phyloP scores from a whole-genome alignment of 768 basidiomycete genomes.

The Rickenella mellea region DNA sequence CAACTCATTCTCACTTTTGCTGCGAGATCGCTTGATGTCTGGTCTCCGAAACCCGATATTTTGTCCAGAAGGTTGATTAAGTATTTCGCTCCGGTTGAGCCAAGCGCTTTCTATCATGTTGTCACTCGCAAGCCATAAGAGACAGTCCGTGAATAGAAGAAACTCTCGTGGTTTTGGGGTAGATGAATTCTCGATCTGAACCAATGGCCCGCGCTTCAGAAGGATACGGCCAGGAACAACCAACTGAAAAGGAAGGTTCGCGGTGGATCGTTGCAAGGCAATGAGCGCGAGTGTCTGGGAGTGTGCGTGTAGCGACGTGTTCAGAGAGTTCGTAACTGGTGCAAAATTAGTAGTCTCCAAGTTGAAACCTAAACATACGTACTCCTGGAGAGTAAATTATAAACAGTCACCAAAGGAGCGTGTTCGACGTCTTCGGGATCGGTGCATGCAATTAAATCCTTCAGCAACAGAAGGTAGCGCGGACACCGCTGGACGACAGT shows the following conservation, averaged over 20 bases:
- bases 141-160: slow-evolving; percentile 72
- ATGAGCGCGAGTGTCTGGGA: slow-evolving; percentile 67
- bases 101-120: slow-evolving; percentile 27
- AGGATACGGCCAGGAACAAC: slow-evolving; percentile 75
- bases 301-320: slow-evolving; percentile 72
- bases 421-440: slow-evolving; percentile 60
- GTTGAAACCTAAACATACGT: slow-evolving; percentile 9
- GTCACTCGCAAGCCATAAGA: slow-evolving; percentile 64
- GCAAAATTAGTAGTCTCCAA: slow-evolving; percentile 1
- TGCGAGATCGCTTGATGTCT: slow-evolving; percentile 22
- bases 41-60: too few species aligned
- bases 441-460: slow-evolving; percentile 68
- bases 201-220: slow-evolving; percentile 54
- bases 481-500: slow-evolving; percentile 86
- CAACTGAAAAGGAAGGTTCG: slow-evolving; percentile 68
- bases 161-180: slow-evolving; percentile 55
- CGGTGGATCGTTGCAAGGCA: slow-evolving; percentile 69
- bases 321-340: slow-evolving; percentile 67
- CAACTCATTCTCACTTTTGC: slow-evolving; percentile 55
- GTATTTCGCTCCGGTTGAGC: slow-evolving; percentile 14
- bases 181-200: slow-evolving; percentile 46
- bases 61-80: background rate
- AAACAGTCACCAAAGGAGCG: slow-evolving; percentile 46
- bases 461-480: slow-evolving; percentile 74
- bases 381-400: slow-evolving; percentile 71